phyloP scores from a whole-genome alignment of 73 alveolate genomes.

The Tetrahymena thermophila region DNA sequence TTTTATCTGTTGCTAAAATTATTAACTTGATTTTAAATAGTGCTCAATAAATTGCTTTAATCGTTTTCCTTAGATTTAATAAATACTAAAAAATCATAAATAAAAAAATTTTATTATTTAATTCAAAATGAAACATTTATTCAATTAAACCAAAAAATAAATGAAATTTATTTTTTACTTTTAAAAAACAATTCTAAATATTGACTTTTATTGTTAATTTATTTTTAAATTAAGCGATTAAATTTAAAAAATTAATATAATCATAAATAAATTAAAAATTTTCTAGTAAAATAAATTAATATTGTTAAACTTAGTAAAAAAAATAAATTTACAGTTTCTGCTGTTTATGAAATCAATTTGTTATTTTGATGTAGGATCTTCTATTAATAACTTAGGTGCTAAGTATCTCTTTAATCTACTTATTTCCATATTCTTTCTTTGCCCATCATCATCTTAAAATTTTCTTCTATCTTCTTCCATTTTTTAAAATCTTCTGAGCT shows the following conservation, averaged over 20 bases:
- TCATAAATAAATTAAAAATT: background rate
- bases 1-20: background rate
- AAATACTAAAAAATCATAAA: background rate
- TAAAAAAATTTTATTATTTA: background rate
- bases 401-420: background rate
- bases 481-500: background rate
- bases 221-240: too few relatives aligned
- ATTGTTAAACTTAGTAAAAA: background rate
- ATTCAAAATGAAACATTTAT: too few relatives aligned
- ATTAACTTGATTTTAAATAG: background rate
- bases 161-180: too few relatives aligned
- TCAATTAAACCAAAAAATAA: too few relatives aligned
- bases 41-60: background rate
- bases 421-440: background rate
- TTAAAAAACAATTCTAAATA: too few relatives aligned
- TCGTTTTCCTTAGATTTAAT: background rate
- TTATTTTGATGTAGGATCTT: background rate
- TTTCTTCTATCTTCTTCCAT: background rate
- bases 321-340: background rate
- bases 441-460: constrained; percentile 5
- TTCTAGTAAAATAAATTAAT: background rate
- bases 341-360: background rate
- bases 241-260: too few relatives aligned
- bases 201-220: too few relatives aligned
- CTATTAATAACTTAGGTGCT: background rate